Conservation (phyloP, 2,329 filamentous ascomycete species). For the Sporothrix mexicana region DNA sequence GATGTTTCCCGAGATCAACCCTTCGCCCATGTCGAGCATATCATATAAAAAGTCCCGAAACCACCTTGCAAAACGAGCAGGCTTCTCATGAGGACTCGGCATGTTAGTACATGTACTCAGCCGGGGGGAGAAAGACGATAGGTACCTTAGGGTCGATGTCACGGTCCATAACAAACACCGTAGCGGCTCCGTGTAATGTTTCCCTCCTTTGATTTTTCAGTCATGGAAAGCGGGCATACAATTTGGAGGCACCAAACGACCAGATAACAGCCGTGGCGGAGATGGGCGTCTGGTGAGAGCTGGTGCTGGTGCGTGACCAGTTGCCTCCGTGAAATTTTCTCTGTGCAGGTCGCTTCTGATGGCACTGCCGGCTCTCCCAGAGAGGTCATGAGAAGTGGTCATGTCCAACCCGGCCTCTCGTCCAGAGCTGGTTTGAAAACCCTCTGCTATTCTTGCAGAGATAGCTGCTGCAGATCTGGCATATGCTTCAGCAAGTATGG, state of each 20-base stretch:
- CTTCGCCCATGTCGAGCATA: neutral
- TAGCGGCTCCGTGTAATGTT: neutral
- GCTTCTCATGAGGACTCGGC: neutral
- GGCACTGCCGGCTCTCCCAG: too few relatives aligned
- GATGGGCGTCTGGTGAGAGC: too few relatives aligned
- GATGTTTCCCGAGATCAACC: neutral
- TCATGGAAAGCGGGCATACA: too few relatives aligned
- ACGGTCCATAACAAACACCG: neutral
- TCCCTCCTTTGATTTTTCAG: neutral
- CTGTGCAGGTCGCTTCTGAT: too few relatives aligned
- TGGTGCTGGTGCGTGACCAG: too few relatives aligned
- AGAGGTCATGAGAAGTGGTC: too few relatives aligned
- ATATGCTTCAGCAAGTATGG: neutral
- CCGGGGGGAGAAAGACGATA: too few relatives aligned
- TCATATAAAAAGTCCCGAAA: neutral
- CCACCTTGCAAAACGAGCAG: neutral
- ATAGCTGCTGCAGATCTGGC: constrained; percentile 9
- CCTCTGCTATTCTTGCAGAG: neutral
- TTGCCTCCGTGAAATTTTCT: too few relatives aligned
- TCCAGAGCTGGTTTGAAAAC: neutral
- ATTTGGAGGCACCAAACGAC: too few relatives aligned
- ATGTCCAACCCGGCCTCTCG: too few relatives aligned
- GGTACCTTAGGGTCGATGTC: neutral
- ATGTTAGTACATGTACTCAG: neutral
- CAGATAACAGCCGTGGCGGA: too few relatives aligned